Conservation (phyloP, 345 rosid genomes). For the Lepidium aucheri region DNA sequence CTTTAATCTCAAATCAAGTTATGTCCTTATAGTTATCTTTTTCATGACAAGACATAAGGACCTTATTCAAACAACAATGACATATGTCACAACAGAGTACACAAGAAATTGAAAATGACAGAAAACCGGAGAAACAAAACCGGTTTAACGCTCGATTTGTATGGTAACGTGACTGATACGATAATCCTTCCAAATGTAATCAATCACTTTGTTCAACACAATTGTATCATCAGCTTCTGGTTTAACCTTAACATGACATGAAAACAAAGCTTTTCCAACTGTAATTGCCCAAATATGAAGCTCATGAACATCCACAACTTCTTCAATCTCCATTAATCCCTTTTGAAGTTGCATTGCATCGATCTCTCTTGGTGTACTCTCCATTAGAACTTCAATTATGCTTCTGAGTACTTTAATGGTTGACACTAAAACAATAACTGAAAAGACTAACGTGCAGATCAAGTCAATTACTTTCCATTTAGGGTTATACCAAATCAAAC, state of each 20-base stretch:
- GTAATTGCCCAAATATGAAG: slow-evolving; percentile 21
- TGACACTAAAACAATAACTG: slow-evolving; percentile 51
- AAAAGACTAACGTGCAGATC: slow-evolving; percentile 63
- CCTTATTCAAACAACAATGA: background rate
- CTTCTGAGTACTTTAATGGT: slow-evolving; percentile 50
- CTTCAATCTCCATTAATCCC: slow-evolving; percentile 49
- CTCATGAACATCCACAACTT: slow-evolving; percentile 43
- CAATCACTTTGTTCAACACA: slow-evolving; percentile 49
- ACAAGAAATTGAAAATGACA: slow-evolving; percentile 28
- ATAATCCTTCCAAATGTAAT: slow-evolving; percentile 46
- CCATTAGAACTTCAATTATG: slow-evolving; percentile 65
- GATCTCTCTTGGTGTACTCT: slow-evolving; percentile 66
- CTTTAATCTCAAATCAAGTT: slow-evolving; percentile 6
- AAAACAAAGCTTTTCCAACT: slow-evolving; percentile 15
- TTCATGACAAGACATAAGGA: background rate
- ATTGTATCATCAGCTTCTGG: slow-evolving; percentile 53
- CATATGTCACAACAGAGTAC: too few species aligned
- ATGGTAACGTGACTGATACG: slow-evolving; percentile 63
- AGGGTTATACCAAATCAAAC: slow-evolving; percentile 56
- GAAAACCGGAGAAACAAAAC: background rate
- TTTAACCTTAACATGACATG: slow-evolving; percentile 23
- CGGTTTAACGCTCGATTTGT: slow-evolving; percentile 55
- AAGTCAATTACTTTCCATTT: slow-evolving; percentile 61
- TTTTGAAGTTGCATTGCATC: slow-evolving; percentile 44
- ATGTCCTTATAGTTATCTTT: slow-evolving; percentile 12